Evolutionary conservation across 2,329 filamentous ascomycete species (phyloP), one percentile per base, ranked within the genome.

Genomic region (Phyllosticta citriasiana): DNA sequence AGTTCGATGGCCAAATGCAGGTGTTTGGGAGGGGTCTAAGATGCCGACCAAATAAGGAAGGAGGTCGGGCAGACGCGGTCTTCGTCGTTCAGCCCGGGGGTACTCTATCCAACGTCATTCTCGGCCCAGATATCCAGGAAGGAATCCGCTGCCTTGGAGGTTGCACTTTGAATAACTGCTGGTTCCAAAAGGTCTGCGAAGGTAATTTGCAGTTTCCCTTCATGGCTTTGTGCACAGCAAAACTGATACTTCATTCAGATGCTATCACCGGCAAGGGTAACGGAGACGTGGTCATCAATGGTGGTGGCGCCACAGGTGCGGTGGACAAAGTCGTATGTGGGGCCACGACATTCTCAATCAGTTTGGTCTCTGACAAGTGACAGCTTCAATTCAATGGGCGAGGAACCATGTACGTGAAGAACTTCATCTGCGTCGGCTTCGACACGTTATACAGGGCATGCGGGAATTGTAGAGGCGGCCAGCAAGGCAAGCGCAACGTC

Each of bases 61-160:
- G 33, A 12, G 33, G 33, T 16, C 10, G 33, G 14, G 33, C 33
- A 10, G 33, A 62, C 26, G 61, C 61, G 16, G 61, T 62, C 1
- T 62, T 62, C 56, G 40, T 55, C 3, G 53, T 62, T n/a, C 50
- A 40, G n/a, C 30, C 35, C 3, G 61, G 61, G 12, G 78, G 75
- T n/a, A 76, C 74, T 25, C 68, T 80, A 30, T 75, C 73, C 63
- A 80, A 80, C 64, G 78, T 78, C 66, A 79, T 80, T 67, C 79
- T 80, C 58, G 78, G 78, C 7, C 69, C 71, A 26, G 73, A 75
- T 53, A 73, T 79, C 64, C 70, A 76, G 22, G 78, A 80, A 66
- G 78, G 77, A 55, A 76, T 82, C 26, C 79, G 82, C 70, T 82
- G 80, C 69, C 68, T 76, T 59, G 79, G 78, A 30, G 70, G 75